Evolutionary conservation across 768 basidiomycete genomes (phyloP).

Genomic region (Tricholoma sp.): DNA sequence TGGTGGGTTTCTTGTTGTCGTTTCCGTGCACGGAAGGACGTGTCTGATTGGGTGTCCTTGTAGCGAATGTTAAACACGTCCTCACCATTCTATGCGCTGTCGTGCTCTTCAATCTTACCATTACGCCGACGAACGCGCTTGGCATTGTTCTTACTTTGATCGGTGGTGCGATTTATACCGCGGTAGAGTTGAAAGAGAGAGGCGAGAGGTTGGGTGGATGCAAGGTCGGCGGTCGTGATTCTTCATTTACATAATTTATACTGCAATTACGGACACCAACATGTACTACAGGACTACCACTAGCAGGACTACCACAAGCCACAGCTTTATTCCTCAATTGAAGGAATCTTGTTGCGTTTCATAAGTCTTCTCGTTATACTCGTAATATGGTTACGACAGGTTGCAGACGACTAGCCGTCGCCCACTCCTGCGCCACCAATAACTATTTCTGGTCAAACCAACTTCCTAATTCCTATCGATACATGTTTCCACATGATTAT

Average conservation of each 20-base stretch:
- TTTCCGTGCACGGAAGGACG: not conserved
- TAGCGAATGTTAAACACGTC: constrained; percentile 92
- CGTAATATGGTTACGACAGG: too few species aligned
- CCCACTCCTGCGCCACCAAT: too few species aligned
- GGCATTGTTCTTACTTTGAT: constrained; percentile 82
- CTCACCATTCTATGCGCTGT: constrained; percentile 85
- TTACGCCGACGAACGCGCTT: constrained; percentile 72
- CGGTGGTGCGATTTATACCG: constrained; percentile 82
- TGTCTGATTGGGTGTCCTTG: not conserved
- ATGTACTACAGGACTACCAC: not conserved
- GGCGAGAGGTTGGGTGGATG: not conserved
- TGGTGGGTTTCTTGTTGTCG: constrained; percentile 38
- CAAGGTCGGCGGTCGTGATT: not conserved
- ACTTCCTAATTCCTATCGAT: too few species aligned
- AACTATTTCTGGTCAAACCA: too few species aligned
- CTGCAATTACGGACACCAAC: too few species aligned
- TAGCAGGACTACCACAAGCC: not conserved
- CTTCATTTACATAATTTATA: not conserved
- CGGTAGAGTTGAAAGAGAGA: constrained; percentile 53
- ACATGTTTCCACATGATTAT: too few species aligned
- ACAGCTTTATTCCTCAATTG: not conserved
- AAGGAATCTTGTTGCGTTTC: too few species aligned
- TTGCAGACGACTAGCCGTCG: too few species aligned
- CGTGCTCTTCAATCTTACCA: constrained; percentile 73
- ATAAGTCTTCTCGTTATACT: too few species aligned